Percentiles rank a stretch among this genome's conserved stretches.
phyloP scores from a whole-genome alignment of 2,329 filamentous ascomycete genomes.

The Pseudophaeomoniella oleicola region DNA sequence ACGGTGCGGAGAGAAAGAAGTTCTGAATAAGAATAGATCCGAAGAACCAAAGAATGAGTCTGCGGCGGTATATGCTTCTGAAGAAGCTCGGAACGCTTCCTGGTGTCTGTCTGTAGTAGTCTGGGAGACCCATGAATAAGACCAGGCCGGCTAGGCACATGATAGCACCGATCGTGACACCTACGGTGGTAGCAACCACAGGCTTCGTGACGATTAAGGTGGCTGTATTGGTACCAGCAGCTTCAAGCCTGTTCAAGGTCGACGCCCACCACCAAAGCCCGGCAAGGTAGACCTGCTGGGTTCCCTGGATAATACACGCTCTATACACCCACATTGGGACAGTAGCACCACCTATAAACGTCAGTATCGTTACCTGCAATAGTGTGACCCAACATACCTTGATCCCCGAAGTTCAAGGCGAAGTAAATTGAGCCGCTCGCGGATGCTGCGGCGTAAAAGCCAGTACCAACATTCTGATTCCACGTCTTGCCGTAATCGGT shows the following conservation, averaged over 20 bases:
- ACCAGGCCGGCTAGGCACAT: conserved; percentile 34
- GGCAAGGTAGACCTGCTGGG: conserved; percentile 42
- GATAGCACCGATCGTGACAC: conserved; percentile 33
- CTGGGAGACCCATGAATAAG: conserved; percentile 39
- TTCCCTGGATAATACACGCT: conserved; percentile 41
- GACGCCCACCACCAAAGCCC: conserved; percentile 44
- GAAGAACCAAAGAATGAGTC: conserved; percentile 24
- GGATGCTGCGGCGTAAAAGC: conserved; percentile 38
- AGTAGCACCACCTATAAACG: conserved; percentile 10
- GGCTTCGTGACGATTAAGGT: conserved; percentile 1
- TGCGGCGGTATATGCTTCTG: conserved; percentile 37
- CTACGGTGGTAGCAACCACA: conserved; percentile 13
- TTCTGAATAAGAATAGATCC: conserved; percentile 30
- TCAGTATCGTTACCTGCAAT: background rate
- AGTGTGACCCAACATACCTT: conserved; percentile 35
- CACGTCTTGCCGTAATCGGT: conserved; percentile 20
- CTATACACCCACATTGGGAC: conserved; percentile 38
- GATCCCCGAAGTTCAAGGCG: conserved; percentile 41
- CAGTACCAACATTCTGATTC: conserved; percentile 38
- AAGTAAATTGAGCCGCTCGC: conserved; percentile 42
- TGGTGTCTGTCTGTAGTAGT: conserved; percentile 44
- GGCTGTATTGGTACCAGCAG: conserved; percentile 21
- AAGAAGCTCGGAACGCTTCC: conserved; percentile 45
- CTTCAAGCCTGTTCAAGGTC: conserved; percentile 23
- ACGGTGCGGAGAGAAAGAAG: conserved; percentile 43